Conservation (phyloP, 139 green algal genomes). For the Closterium sp. region DNA sequence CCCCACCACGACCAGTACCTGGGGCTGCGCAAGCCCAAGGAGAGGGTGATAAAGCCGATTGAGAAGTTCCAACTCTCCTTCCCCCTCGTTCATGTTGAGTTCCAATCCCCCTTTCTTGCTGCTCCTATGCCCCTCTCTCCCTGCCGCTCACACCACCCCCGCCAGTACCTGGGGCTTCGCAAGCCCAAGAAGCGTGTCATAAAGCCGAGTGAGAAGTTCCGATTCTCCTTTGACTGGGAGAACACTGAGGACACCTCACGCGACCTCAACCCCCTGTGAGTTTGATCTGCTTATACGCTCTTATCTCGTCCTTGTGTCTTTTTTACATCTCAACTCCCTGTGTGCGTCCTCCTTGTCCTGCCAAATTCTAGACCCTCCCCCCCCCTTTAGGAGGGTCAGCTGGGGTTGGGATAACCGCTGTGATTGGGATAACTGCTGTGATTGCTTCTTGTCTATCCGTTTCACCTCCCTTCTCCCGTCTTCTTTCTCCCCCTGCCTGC, state of each 20-base stretch:
- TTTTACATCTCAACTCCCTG: neutral
- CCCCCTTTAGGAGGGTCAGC: too few species aligned
- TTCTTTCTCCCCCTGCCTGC: neutral
- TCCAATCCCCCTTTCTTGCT: neutral
- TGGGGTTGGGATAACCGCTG: too few species aligned
- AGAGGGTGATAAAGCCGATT: conserved; percentile 71
- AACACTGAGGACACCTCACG: conserved; percentile 86
- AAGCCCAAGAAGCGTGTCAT: conserved; percentile 75
- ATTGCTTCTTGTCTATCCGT: neutral
- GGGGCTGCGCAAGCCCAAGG: conserved; percentile 76
- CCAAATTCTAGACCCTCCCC: too few species aligned
- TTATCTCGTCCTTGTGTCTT: neutral
- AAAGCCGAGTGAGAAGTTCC: conserved; percentile 86
- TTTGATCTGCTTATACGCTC: neutral
- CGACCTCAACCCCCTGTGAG: conserved; percentile 91
- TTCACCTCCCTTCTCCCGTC: neutral
- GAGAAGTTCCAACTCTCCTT: conserved; percentile 97
- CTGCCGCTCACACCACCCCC: neutral
- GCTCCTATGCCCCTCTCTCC: neutral
- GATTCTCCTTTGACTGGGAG: conserved; percentile 98
- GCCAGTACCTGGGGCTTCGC: conserved; percentile 83
- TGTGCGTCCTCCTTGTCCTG: neutral
- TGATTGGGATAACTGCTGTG: neutral
- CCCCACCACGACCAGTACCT: conserved; percentile 74
- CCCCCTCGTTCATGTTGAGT: too few species aligned